These are phyloP conservation scores for Pseudogymnoascus sp. DNA, from an alignment of 2,329 filamentous ascomycete species.

Conservation along the genomic window DNA sequence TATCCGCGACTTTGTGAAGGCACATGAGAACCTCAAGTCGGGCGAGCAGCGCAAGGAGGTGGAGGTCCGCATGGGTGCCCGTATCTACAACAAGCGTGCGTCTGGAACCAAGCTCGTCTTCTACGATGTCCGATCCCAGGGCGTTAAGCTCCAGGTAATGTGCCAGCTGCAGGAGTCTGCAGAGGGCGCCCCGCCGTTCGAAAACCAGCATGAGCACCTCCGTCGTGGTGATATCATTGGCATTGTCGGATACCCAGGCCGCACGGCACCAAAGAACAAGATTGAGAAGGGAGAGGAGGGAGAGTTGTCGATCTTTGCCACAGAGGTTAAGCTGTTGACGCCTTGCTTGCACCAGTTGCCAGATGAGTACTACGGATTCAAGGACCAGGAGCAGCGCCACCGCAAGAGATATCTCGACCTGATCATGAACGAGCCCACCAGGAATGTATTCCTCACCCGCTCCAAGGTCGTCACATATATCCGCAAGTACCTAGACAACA, in stretches of 20 bases:
- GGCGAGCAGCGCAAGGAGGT: constrained; percentile 74
- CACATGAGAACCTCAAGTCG: constrained; percentile 76
- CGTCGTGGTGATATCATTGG: constrained; percentile 91
- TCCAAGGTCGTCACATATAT: constrained; percentile 85
- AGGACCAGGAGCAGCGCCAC: constrained; percentile 89
- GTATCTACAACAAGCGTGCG: constrained; percentile 82
- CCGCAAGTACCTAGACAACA: constrained; percentile 77
- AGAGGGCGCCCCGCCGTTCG: constrained; percentile 60
- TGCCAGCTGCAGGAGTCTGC: constrained; percentile 75
- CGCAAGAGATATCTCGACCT: constrained; percentile 91
- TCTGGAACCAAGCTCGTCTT: constrained; percentile 82
- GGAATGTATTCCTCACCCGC: constrained; percentile 75
- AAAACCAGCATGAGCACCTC: constrained; percentile 81
- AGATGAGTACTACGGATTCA: constrained; percentile 86
- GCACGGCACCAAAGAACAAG: constrained; percentile 86
- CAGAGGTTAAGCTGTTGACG: constrained; percentile 74
- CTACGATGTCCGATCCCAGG: constrained; percentile 75
- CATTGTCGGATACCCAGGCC: constrained; percentile 71
- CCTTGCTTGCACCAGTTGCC: constrained; percentile 89
- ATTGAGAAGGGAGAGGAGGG: constrained; percentile 69
- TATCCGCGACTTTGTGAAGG: constrained; percentile 67
- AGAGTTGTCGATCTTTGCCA: constrained; percentile 89
- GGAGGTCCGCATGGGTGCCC: constrained; percentile 68
- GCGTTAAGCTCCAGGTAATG: constrained; percentile 80
- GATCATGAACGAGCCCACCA: constrained; percentile 82